These are phyloP conservation scores for Aspergillus carbonarius DNA, from an alignment of 2,329 filamentous ascomycete genomes.

Conservation along the genomic window DNA sequence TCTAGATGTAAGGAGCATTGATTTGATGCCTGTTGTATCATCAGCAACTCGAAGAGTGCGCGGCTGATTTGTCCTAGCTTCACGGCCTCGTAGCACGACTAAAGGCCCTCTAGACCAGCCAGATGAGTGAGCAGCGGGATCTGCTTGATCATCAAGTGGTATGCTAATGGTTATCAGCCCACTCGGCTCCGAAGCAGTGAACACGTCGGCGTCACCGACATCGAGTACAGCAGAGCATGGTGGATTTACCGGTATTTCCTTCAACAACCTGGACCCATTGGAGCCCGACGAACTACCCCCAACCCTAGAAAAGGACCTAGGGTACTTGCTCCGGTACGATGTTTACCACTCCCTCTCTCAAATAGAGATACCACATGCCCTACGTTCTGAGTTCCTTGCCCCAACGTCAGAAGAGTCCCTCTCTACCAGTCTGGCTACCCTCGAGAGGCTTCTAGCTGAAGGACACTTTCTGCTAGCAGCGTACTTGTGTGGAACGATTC, in stretches of 20 bases:
- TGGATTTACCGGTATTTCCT: conserved; percentile 28
- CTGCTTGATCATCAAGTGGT: not conserved
- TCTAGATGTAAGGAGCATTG: conserved; percentile 36
- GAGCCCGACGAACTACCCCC: conserved; percentile 35
- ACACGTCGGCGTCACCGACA: conserved; percentile 17
- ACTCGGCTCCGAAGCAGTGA: conserved; percentile 21
- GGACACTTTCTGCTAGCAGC: conserved; percentile 83
- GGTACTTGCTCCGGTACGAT: conserved; percentile 74
- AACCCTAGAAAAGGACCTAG: conserved; percentile 67
- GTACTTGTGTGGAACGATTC: conserved; percentile 43
- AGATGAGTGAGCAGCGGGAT: conserved; percentile 63
- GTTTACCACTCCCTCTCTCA: conserved; percentile 79
- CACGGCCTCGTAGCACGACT: conserved; percentile 55
- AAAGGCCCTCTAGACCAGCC: conserved; percentile 71
- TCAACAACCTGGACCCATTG: conserved; percentile 37
- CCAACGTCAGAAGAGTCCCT: conserved; percentile 61
- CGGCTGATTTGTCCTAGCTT: conserved; percentile 31
- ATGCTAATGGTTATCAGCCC: conserved; percentile 28
- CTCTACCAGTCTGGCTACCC: conserved; percentile 35
- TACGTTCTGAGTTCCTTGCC: conserved; percentile 67
- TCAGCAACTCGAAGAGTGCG: not conserved
- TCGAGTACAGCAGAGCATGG: conserved; percentile 17
- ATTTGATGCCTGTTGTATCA: not conserved
- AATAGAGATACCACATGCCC: conserved; percentile 60
- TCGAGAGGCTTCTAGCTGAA: conserved; percentile 65